Percentiles rank a stretch among this genome's conserved stretches.
phyloP scores from a whole-genome alignment of 2,329 filamentous ascomycete genomes.

The Colletotrichum viniferum region DNA sequence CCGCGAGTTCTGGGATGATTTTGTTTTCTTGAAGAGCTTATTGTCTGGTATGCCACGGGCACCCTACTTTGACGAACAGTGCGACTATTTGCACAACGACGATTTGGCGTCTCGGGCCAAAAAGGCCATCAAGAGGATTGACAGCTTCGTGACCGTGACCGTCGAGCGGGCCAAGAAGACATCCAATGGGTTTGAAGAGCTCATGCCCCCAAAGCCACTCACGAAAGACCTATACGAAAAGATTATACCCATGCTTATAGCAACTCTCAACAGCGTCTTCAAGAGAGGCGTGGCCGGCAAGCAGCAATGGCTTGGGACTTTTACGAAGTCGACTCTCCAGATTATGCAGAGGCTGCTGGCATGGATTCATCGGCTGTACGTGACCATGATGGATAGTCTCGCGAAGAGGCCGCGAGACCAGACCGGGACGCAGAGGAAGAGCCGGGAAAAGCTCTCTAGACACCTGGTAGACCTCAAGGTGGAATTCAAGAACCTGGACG shows the following conservation, averaged over 20 bases:
- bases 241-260: slow-evolving; percentile 1
- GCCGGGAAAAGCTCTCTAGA: neutral
- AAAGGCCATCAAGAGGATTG: neutral
- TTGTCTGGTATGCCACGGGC: slow-evolving; percentile 1
- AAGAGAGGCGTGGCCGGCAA: neutral
- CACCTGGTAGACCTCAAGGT: neutral
- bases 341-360: slow-evolving; percentile 10
- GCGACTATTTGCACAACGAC: neutral
- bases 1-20: neutral
- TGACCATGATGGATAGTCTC: neutral
- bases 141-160: neutral
- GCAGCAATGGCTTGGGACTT: neutral
- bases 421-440: neutral
- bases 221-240: neutral
- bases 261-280: neutral
- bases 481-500: neutral
- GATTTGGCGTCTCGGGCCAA: neutral
- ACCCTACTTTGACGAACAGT: neutral
- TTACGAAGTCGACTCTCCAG: slow-evolving; percentile 5
- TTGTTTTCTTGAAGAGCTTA: neutral
- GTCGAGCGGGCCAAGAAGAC: neutral
- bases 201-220: neutral
- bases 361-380: neutral
- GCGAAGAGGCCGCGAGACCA: neutral
- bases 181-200: neutral